Base-by-base conservation (phyloP, 1,284 basidiomycete genomes). In the Trametes polyzona region DNA sequence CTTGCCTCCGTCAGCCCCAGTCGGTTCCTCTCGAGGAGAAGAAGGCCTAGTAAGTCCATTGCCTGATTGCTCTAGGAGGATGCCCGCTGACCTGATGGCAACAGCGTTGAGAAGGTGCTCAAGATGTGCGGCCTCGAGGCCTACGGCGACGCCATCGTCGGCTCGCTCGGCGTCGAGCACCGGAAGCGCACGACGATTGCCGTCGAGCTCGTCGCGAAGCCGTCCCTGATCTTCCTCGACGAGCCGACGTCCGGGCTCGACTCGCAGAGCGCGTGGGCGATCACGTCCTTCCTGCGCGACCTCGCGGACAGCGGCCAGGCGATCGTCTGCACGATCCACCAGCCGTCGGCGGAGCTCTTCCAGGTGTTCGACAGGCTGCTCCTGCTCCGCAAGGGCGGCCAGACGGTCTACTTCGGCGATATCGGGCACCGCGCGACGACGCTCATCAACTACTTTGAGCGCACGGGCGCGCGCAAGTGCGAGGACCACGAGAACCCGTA, bases 261-360 rank as follows among this genome's bases (percentile, higher is more conserved):
- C 70, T 93, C 92, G 2, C 93, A 95, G 69, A 90, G 87, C 47
- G 93, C 95, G 0, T 95, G 90, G 89, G 89, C 88, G 14, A 93
- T 96, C 65, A 80, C 93, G 48, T 78, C 82, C 1, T 89, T 96
- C 69, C 78, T 96, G 47, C 82, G 88, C 4, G 84, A 88, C 59
- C 81, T 96, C n/a, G 90, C 94, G 10, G 82, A 91, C 60, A 87
- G 86, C 58, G 95, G 95, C 19, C 87, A 89, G 73, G 85, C 86
- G 7, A 88, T 90, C 58, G 74, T 91, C 14, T 88, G 86, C 82
- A 88, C 86, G 14, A 77, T 77, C 59, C 83, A 84, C 66, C 83
- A 93, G 76, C 93, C 93, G 21, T 88, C 85, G 0, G 83, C 83
- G 2, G 87, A 88, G 68, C 72, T 89, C 19, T 90, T 90, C 71